Percentiles rank a stretch among this genome's conserved stretches.
Evolutionary conservation across 768 basidiomycete species (phyloP).

Genomic region (Rubroboletus pulcherrimus): DNA sequence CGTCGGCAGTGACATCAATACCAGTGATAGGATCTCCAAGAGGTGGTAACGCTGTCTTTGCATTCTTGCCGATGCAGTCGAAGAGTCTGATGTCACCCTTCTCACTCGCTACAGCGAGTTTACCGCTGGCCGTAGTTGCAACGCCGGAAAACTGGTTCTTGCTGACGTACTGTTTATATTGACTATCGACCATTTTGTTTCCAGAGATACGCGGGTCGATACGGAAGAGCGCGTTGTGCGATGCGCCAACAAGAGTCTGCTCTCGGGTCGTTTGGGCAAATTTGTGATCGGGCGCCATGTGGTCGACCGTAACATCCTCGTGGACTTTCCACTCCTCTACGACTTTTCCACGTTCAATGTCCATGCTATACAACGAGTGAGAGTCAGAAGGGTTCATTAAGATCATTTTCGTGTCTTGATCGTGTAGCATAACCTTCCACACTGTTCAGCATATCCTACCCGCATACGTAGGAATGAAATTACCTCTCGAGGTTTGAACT

Average conservation of each 20-base stretch:
- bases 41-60: slow-evolving; percentile 95
- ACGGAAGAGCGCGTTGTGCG: slow-evolving; percentile 94
- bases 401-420: slow-evolving; percentile 95
- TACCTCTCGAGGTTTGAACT: slow-evolving; percentile 85
- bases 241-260: slow-evolving; percentile 90
- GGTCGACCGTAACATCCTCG: slow-evolving; percentile 78
- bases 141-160: slow-evolving; percentile 96
- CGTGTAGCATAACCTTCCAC: slow-evolving; percentile 87
- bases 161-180: slow-evolving; percentile 93
- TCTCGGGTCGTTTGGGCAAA: slow-evolving; percentile 91
- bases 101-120: slow-evolving; percentile 89
- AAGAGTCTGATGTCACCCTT: slow-evolving; percentile 97
- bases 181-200: slow-evolving; percentile 87
- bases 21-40: slow-evolving; percentile 94
- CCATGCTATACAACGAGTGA: slow-evolving; percentile 83
- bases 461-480: slow-evolving; percentile 14
- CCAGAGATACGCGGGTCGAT: slow-evolving; percentile 95
- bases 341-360: slow-evolving; percentile 91
- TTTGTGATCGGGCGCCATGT: slow-evolving; percentile 91
- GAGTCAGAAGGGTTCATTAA: slow-evolving; percentile 80
- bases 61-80: slow-evolving; percentile 96
- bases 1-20: slow-evolving; percentile 90
- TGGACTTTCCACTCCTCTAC: slow-evolving; percentile 99
- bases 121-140: slow-evolving; percentile 80
- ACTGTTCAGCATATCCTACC: slow-evolving; percentile 6